Evolutionary conservation across 1,139 yeast genomes (phyloP).

Genomic region (Geotrichum restrictum): DNA sequence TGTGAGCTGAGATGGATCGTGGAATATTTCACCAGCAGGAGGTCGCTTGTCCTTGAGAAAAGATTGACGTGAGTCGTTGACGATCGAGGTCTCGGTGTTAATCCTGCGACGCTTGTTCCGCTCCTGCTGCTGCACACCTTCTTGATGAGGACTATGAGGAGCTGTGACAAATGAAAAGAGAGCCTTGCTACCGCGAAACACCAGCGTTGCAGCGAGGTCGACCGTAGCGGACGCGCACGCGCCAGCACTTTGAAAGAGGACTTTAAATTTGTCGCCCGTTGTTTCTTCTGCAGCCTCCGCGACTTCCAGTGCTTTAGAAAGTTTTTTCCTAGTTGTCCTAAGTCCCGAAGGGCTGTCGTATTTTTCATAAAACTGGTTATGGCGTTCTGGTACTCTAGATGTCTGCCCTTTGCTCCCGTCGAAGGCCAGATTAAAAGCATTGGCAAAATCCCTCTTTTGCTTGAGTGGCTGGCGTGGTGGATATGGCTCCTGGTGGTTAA

Average conservation of each 20-base stretch:
- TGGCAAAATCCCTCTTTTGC: background rate
- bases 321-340: no score
- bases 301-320: no score
- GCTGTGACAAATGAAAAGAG: slow-evolving; percentile 5
- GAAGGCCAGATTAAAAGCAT: slow-evolving; percentile 6
- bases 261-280: slow-evolving; percentile 11
- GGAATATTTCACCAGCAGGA: slow-evolving; percentile 1
- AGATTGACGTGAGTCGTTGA: background rate
- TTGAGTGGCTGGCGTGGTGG: no score
- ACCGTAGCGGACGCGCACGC: slow-evolving; percentile 13
- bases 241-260: slow-evolving; percentile 9
- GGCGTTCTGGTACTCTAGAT: slow-evolving; percentile 2
- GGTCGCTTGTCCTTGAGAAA: background rate
- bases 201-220: slow-evolving; percentile 8
- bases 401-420: background rate
- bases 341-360: slow-evolving; percentile 1
- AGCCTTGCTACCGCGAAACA: slow-evolving; percentile 9
- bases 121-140: slow-evolving; percentile 7
- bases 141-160: slow-evolving; percentile 7
- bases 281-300: slow-evolving; percentile 1
- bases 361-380: slow-evolving; percentile 5
- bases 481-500: background rate
- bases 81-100: slow-evolving; percentile 1
- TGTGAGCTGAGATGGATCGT: slow-evolving; percentile 1
- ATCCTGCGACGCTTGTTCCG: slow-evolving; percentile 14